Base-by-base conservation (phyloP, 345 rosid genomes). In the Limnanthes douglasii region DNA sequence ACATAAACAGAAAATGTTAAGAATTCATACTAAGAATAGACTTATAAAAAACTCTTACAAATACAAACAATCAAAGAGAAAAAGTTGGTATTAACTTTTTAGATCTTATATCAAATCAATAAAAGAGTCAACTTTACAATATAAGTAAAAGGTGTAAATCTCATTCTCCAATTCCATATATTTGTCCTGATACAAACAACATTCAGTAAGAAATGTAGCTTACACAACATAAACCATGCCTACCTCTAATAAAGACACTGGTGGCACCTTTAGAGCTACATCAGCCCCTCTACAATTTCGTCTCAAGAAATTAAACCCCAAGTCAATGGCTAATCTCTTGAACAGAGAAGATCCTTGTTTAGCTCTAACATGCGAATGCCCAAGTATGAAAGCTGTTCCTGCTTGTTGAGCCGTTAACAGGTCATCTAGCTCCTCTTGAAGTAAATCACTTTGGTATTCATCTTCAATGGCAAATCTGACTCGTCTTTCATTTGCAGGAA, bases 211-310 rank as follows among this genome's bases (percentile, higher is more conserved):
- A n/a, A n/a, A n/a, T n/a, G n/a, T n/a, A 27, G 41, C 30, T 49
- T 49, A 80, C 37, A 90, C 68, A 39, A 90, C 72, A 57, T 90
- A 90, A 50, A 90, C 88, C 96, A 92, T 92, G 32, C 99, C 99
- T 0, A 92, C 99, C 61, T 92, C 94, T 27, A 92, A 52, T 17
- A 71, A 70, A 13, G 99, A 92, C 25, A 52, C 94, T 0, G 93
- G 94, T 1, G 96, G 96, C 18, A 85, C 93, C 56, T 69, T 92
- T 17, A 85, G 80, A 2, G 94, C 93, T 34, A 80, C 94, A 48
- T 80, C 94, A 11, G 96, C 53, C 17, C 94, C 99, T 36, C 96
- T 41, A 66, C 94, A 85, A 57, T 92, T 92, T 54, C 86, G 71
- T 28, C 94, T 60, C 43, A 92, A 66, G 70, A 85, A 85, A 42